Evolutionary conservation across 2,329 filamentous ascomycete species (phyloP), one percentile per base, ranked within the genome.

Genomic region (Fusarium duplospermum): DNA sequence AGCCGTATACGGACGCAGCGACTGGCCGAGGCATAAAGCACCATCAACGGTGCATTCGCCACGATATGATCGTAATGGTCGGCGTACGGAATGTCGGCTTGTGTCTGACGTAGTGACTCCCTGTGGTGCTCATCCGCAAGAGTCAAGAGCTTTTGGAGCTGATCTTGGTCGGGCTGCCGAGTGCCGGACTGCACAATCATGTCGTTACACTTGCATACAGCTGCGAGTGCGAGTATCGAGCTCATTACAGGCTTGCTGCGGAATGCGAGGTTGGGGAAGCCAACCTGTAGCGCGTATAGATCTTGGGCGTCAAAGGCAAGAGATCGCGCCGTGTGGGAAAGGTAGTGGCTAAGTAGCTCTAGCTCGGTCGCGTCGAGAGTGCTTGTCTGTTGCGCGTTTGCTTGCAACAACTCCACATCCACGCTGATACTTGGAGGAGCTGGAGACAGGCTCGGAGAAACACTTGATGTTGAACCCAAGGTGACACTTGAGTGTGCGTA

Each of bases 191-290:
- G 57, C 6, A 22, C 61, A 6, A 82, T 64, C 11, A 82, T 73
- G 24, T 84, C 81, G n/a, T 81, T 78, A 14, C 80, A 84, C 69
- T 83, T 82, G 69, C 83, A 84, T 2, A 82, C 80, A 2, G 84
- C 84, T 0, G 84, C 81, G 3, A 86, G 74, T 2, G 84, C 83
- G 1, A 86, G 75, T 6, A 86, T 78, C 0, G 84, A 85, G 40
- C 78, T 80, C 83, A 86, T 85, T 3, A 86, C 80, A 2, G 81
- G 78, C 13, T 78, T 80, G 66, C 81, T 83, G 7, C 77, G 73
- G 56, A 85, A 82, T 0, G 84, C 85, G 0, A 86, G 75, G 20
- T 82, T 85, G 0, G 84, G 84, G 31, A 86, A 82, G 1, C 84
- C 82, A 8, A 86, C 79, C 13, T 83, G 81, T 1, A 86, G 69